These are phyloP conservation scores for Penicillium sp. DNA, from an alignment of 2,329 filamentous ascomycete species.

Conservation along the genomic window DNA sequence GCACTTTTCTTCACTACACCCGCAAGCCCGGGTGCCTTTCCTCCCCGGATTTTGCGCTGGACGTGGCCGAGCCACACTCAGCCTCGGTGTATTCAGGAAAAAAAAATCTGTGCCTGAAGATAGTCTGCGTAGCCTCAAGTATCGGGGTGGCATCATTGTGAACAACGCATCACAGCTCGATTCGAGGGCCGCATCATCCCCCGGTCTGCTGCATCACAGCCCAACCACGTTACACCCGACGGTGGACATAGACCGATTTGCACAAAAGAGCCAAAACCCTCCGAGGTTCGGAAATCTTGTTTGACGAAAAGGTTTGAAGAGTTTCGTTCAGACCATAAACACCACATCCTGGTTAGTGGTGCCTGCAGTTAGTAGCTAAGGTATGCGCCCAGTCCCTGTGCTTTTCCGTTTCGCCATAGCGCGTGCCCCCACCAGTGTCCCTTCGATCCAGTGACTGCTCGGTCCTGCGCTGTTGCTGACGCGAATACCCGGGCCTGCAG, in stretches of 20 bases:
- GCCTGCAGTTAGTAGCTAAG: constrained; percentile 19
- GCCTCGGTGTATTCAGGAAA: constrained; percentile 4
- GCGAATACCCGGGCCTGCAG: constrained; percentile 42
- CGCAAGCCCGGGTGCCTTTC: constrained; percentile 27
- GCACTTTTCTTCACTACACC: constrained; percentile 19
- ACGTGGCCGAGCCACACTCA: constrained; percentile 16
- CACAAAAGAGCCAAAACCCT: constrained; percentile 35
- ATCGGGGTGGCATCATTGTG: constrained; percentile 29
- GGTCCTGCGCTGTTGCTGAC: constrained; percentile 46
- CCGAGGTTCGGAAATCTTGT: constrained; percentile 27
- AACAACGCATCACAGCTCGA: constrained; percentile 45
- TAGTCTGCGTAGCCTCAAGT: constrained; percentile 16
- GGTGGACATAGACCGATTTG: constrained; percentile 29
- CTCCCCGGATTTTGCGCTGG: constrained; percentile 24
- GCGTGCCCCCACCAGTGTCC: constrained; percentile 20
- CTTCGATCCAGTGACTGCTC: constrained; percentile 43
- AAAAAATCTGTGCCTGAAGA: constrained; percentile 31
- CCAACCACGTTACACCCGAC: constrained; percentile 45
- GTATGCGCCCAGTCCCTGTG: constrained; percentile 33
- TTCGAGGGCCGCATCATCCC: constrained; percentile 30
- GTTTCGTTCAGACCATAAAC: constrained; percentile 16
- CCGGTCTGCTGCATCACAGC: constrained; percentile 45
- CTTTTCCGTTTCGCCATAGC: constrained; percentile 8
- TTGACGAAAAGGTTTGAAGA: constrained; percentile 21
- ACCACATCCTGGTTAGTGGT: constrained; percentile 7